Conservation (phyloP, 768 basidiomycete species). For the Pholiota microspora region DNA sequence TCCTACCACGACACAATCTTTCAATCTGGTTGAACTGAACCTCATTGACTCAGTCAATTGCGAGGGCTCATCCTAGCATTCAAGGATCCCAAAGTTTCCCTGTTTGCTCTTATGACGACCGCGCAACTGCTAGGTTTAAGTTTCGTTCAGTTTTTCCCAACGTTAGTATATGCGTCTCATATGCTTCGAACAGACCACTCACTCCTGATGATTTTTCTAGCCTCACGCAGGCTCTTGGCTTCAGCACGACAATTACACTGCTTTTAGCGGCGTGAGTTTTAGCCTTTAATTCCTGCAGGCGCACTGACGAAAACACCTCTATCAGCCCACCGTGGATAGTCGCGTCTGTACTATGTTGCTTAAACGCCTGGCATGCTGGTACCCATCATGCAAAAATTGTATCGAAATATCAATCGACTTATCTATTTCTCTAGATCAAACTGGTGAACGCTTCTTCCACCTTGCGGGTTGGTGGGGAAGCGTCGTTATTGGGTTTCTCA, state of each 20-base stretch:
- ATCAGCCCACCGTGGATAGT: slow-evolving; percentile 67
- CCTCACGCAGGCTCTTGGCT: slow-evolving; percentile 59
- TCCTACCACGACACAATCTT: neutral
- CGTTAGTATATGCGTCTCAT: too few relatives aligned
- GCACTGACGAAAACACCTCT: too few relatives aligned
- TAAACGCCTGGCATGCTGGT: slow-evolving; percentile 56
- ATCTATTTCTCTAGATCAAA: too few relatives aligned
- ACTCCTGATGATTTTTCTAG: slow-evolving; percentile 25
- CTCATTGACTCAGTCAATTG: slow-evolving; percentile 36
- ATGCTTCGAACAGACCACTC: too few relatives aligned
- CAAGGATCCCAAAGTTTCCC: slow-evolving; percentile 49
- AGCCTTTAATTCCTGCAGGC: too few relatives aligned
- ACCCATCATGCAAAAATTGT: neutral
- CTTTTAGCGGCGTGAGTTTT: slow-evolving; percentile 57
- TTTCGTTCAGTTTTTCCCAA: slow-evolving; percentile 61
- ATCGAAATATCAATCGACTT: neutral
- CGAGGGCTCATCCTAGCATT: slow-evolving; percentile 53
- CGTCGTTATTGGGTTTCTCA: slow-evolving; percentile 59
- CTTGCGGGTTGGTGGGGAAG: slow-evolving; percentile 56
- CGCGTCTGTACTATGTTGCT: slow-evolving; percentile 43
- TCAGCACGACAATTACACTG: slow-evolving; percentile 55
- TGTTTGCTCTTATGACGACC: slow-evolving; percentile 53
- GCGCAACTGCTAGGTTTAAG: slow-evolving; percentile 54
- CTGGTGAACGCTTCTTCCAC: slow-evolving; percentile 68
- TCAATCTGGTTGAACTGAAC: neutral